A percentile compares a stretch with the other conserved stretches of the same genome.
Evolutionary conservation across 1,284 basidiomycete species (phyloP).

Genomic region (Acaromyces ingoldii): DNA sequence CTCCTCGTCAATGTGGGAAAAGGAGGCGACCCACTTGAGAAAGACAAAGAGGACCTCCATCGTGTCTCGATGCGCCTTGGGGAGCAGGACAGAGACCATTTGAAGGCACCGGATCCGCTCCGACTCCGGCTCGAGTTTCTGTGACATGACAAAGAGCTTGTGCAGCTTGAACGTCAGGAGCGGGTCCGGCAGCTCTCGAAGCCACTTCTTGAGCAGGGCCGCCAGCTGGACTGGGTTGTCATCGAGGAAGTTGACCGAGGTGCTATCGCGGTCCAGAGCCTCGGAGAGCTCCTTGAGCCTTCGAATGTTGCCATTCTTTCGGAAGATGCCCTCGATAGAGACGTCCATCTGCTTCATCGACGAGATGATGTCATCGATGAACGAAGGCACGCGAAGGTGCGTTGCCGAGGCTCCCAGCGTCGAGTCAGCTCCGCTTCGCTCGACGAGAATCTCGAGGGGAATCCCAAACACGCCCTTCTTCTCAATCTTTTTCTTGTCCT

Average conservation of each 20-base stretch:
- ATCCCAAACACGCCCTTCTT: constrained; percentile 74
- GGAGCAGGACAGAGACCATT: constrained; percentile 78
- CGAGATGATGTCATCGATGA: constrained; percentile 94
- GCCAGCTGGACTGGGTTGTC: constrained; percentile 97
- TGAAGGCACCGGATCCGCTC: constrained; percentile 81
- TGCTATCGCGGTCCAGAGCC: constrained; percentile 82
- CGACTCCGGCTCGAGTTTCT: constrained; percentile 67
- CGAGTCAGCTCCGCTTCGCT: constrained; percentile 89
- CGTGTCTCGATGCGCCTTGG: constrained; percentile 89
- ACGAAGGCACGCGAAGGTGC: constrained; percentile 83
- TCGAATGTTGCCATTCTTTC: constrained; percentile 96
- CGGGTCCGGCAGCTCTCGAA: constrained; percentile 93
- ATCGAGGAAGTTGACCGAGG: constrained; percentile 75
- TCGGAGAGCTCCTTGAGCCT: constrained; percentile 85
- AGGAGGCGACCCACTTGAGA: constrained; percentile 98
- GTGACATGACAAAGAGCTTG: constrained; percentile 77
- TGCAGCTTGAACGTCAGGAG: constrained; percentile 91
- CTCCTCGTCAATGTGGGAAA: constrained; percentile 95
- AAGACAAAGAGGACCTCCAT: constrained; percentile 98
- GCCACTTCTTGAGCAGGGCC: constrained; percentile 91
- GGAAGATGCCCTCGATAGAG: constrained; percentile 97
- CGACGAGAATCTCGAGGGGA: constrained; percentile 88
- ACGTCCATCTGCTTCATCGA: constrained; percentile 99
- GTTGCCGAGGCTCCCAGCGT: constrained; percentile 80
- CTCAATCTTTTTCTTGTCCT: constrained; percentile 64